Conservation (phyloP, 768 basidiomycete genomes). For the Grammothele lineata region DNA sequence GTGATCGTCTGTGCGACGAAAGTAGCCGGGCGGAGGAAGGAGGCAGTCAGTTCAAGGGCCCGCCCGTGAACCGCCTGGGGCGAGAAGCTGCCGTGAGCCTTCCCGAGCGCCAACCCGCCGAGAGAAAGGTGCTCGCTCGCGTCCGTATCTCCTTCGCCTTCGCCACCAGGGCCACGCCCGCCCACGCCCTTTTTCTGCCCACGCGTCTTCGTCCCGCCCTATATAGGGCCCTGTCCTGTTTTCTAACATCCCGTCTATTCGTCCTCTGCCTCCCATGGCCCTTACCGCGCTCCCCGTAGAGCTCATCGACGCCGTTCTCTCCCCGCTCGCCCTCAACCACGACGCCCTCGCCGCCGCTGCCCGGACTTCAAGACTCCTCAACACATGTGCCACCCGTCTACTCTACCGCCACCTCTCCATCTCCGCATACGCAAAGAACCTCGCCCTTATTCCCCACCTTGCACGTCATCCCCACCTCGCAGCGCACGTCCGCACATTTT, state of each 20-base stretch:
- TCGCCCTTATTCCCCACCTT: conserved; percentile 50
- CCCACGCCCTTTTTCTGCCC: not conserved
- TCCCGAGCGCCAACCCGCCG: too few relatives aligned
- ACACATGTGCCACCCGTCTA: conserved; percentile 48
- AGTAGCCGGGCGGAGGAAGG: not conserved
- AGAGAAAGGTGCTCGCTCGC: not conserved
- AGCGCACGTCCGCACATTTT: conserved; percentile 55
- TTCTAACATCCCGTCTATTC: not conserved
- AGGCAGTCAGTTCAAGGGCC: too few relatives aligned
- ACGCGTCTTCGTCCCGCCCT: conserved; percentile 2
- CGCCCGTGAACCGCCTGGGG: too few relatives aligned
- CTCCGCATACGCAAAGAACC: conserved; percentile 40
- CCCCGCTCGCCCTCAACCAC: conserved; percentile 25
- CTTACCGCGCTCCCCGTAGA: conserved; percentile 52
- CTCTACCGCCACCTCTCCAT: conserved; percentile 60
- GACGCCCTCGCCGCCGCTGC: conserved; percentile 47
- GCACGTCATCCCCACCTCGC: conserved; percentile 55
- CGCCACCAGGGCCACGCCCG: not conserved
- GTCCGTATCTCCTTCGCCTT: not conserved
- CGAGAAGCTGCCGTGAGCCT: too few relatives aligned
- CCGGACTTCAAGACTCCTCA: conserved; percentile 36
- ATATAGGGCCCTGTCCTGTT: conserved; percentile 7
- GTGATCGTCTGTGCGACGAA: conserved; percentile 9
- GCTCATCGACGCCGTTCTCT: conserved; percentile 52
- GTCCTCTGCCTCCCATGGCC: conserved; percentile 34